Evolutionary conservation across 228 moss, liverwort and hornwort species (phyloP).

Genomic region (Sphagnum magellanicum): DNA sequence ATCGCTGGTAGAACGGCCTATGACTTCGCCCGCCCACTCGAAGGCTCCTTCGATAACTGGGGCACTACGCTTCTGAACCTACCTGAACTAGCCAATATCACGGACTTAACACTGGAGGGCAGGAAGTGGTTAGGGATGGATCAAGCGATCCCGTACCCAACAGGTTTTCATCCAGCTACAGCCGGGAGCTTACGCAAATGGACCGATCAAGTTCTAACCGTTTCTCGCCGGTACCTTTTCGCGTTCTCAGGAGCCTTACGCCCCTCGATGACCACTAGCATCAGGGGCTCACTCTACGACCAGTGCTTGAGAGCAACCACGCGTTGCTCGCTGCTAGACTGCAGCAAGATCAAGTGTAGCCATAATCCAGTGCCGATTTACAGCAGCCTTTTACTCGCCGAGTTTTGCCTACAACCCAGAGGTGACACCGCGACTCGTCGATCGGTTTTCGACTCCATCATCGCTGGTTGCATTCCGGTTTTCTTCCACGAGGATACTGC

Average conservation of each 20-base stretch:
- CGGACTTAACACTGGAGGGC: constrained; percentile 59
- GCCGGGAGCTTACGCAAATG: constrained; percentile 33
- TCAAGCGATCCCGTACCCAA: constrained; percentile 66
- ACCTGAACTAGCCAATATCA: constrained; percentile 28
- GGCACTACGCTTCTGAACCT: constrained; percentile 25
- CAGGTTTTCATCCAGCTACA: constrained; percentile 72
- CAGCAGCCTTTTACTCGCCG: constrained; percentile 42
- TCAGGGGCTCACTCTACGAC: constrained; percentile 49
- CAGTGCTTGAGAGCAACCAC: constrained; percentile 48
- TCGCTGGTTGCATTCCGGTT: constrained; percentile 82
- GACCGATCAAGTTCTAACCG: constrained; percentile 43
- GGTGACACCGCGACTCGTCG: constrained; percentile 72
- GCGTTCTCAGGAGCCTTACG: constrained; percentile 70
- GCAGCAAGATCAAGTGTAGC: constrained; percentile 58
- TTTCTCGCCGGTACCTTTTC: constrained; percentile 39
- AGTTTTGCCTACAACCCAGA: constrained; percentile 71
- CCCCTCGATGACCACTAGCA: constrained; percentile 23
- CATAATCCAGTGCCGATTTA: constrained; percentile 71
- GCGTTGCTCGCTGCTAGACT: constrained; percentile 54
- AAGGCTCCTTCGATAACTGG: constrained; percentile 3
- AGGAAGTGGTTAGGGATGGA: constrained; percentile 22
- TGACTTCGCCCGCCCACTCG: constrained; percentile 21
- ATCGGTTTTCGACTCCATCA: constrained; percentile 73
- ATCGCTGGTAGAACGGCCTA: constrained; percentile 46
- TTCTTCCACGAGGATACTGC: constrained; percentile 69